Base-by-base conservation (phyloP, 1,284 basidiomycete species). In the Mycosarcoma mackinlayi region DNA sequence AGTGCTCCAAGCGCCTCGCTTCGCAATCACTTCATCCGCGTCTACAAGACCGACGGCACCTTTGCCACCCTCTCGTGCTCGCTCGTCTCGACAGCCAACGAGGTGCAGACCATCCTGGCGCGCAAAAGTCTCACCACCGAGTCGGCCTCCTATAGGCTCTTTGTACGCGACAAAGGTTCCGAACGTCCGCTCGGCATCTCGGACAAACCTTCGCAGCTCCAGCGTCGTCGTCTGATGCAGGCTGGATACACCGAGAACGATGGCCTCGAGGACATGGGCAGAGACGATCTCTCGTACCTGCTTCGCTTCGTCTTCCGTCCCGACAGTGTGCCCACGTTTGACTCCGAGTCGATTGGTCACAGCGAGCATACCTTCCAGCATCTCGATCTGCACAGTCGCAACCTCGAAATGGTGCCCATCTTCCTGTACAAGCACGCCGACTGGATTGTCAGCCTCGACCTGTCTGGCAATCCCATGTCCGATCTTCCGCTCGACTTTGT, bases 401-500 rank as follows among this genome's bases (percentile, higher is more conserved):
- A 92, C 75, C 86, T 98, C 14, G 91, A 92, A 62, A 92, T 94
- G 24, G 91, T 98, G 42, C 96, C 96, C 2, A 90, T 96, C 73
- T 87, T 90, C 65, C 86, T 98, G 5, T 93, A 98, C 83, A 87
- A 89, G 59, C 90, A 93, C 72, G 93, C 94, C 3, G 89, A 92
- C 75, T 88, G 88, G 47, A 94, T 98, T 78, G 86, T 92, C 73
- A 90, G 88, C 48, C 89, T 98, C 60, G 93, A 93, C 75, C 87
- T 98, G 8, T 95, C 94, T 3, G 89, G 91, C 59, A 99, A 98
- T 80, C 94, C 95, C 1, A 93, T 96, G 88, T 88, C 94, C 52
- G 95, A 98, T 82, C 90, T 98, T 33, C 96, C 96, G 0, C 88
- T 93, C 46, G 96, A 98, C 84, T 98, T 99, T 82, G 91, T 97